These are phyloP conservation scores for Suillus spraguei DNA, from an alignment of 768 basidiomycete species.

Conservation along the genomic window DNA sequence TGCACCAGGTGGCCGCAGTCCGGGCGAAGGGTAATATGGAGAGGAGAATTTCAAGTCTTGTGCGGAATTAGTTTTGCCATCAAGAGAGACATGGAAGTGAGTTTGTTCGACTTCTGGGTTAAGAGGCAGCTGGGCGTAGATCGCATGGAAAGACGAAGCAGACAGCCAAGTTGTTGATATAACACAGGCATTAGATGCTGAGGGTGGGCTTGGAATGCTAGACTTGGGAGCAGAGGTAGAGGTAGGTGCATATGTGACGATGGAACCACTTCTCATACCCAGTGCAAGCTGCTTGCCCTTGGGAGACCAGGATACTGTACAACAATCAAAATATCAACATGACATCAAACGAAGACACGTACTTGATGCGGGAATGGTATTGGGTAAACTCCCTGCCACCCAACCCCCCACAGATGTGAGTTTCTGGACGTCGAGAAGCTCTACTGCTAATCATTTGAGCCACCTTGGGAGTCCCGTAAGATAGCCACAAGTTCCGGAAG, in stretches of 20 bases:
- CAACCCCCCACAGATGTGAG: conserved; percentile 51
- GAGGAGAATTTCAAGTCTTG: conserved; percentile 41
- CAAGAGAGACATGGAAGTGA: conserved; percentile 44
- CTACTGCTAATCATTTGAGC: conserved; percentile 47
- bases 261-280: conserved; percentile 69
- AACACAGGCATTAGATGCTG: conserved; percentile 45
- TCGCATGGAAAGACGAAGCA: conserved; percentile 65
- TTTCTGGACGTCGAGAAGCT: conserved; percentile 59
- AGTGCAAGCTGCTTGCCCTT: conserved; percentile 86
- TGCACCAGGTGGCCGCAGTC: conserved; percentile 47
- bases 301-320: conserved; percentile 79
- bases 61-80: conserved; percentile 41
- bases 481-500: conserved; percentile 63
- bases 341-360: conserved; percentile 27
- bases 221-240: conserved; percentile 57
- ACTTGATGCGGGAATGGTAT: conserved; percentile 62
- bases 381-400: conserved; percentile 51
- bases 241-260: conserved; percentile 64
- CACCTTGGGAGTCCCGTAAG: conserved; percentile 42
- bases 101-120: conserved; percentile 42
- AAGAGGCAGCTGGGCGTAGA: conserved; percentile 53
- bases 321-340: conserved; percentile 14
- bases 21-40: conserved; percentile 48
- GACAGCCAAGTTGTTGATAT: conserved; percentile 70
- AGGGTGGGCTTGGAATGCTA: conserved; percentile 57